Conservation (phyloP, 108 stramenopile genomes). For the Skeletonema tropicum region DNA sequence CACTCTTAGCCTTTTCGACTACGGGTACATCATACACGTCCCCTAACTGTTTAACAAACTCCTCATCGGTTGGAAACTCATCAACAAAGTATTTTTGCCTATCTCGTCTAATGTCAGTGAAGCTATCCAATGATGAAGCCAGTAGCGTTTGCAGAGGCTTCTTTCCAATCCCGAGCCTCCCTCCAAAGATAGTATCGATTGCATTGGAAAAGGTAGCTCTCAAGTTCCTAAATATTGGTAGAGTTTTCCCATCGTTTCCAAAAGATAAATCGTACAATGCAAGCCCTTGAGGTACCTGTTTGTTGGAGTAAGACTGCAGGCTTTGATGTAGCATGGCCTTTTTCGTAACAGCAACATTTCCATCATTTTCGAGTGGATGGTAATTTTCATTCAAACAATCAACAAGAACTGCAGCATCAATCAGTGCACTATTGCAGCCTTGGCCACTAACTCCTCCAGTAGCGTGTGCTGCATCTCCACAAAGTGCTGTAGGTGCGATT, state of each 20-base stretch:
- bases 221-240: slow-evolving; percentile 38
- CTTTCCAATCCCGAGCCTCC: slow-evolving; percentile 70
- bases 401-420: slow-evolving; percentile 60
- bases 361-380: not conserved
- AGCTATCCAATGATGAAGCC: slow-evolving; percentile 60
- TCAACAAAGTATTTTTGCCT: slow-evolving; percentile 55
- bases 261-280: slow-evolving; percentile 82
- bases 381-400: slow-evolving; percentile 47
- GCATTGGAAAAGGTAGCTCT: slow-evolving; percentile 30
- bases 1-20: not conserved
- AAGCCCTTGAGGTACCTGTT: slow-evolving; percentile 72
- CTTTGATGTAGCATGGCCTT: slow-evolving; percentile 38
- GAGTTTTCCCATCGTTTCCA: slow-evolving; percentile 50
- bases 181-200: slow-evolving; percentile 64
- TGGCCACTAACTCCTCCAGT: slow-evolving; percentile 84
- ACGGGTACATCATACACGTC: slow-evolving; percentile 9
- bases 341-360: slow-evolving; percentile 7
- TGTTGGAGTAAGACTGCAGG: slow-evolving; percentile 59
- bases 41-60: slow-evolving; percentile 25
- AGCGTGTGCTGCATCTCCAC: slow-evolving; percentile 83
- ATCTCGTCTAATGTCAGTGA: slow-evolving; percentile 60
- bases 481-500: slow-evolving; percentile 47
- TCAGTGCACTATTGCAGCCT: slow-evolving; percentile 74
- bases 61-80: slow-evolving; percentile 51
- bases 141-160: slow-evolving; percentile 66